These are phyloP conservation scores for Penicillium coffeae DNA, from an alignment of 495 filamentous ascomycete genomes.

Conservation along the genomic window DNA sequence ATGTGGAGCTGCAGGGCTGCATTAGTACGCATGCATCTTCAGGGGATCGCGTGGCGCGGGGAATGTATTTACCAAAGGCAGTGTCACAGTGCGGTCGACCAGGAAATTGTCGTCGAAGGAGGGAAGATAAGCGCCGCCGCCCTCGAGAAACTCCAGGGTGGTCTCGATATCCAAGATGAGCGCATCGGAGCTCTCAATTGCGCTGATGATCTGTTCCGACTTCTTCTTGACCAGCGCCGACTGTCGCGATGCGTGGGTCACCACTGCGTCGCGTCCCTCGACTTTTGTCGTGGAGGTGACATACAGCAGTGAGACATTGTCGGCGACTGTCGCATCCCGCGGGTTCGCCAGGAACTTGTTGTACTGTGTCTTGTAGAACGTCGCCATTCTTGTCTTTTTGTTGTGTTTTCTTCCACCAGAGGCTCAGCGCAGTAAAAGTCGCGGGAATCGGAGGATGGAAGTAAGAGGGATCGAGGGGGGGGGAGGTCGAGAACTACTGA, in stretches of 20 bases:
- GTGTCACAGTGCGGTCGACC: slow-evolving; percentile 71
- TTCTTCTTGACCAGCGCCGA: slow-evolving; percentile 68
- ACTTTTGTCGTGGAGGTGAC: slow-evolving; percentile 82
- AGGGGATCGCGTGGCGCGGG: slow-evolving; percentile 10
- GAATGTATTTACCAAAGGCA: slow-evolving; percentile 73
- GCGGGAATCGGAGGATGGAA: slow-evolving; percentile 2
- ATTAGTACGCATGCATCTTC: slow-evolving; percentile 17
- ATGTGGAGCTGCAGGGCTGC: slow-evolving; percentile 67
- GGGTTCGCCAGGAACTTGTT: slow-evolving; percentile 73
- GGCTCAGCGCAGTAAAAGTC: slow-evolving; percentile 5
- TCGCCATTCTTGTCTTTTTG: slow-evolving; percentile 33
- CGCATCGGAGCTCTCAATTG: slow-evolving; percentile 64
- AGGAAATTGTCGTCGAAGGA: slow-evolving; percentile 93
- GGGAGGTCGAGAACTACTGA: not conserved
- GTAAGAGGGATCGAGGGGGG: not conserved
- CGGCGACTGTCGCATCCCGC: slow-evolving; percentile 58
- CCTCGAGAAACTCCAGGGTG: slow-evolving; percentile 71
- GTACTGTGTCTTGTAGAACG: slow-evolving; percentile 64
- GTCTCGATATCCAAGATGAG: slow-evolving; percentile 78
- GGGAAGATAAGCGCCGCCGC: slow-evolving; percentile 86
- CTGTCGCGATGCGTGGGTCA: slow-evolving; percentile 70
- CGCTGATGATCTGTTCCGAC: slow-evolving; percentile 65
- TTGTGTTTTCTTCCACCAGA: slow-evolving; percentile 5
- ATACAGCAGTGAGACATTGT: slow-evolving; percentile 79
- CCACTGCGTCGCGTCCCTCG: slow-evolving; percentile 62